These are phyloP conservation scores for Rachicladosporium sp. DNA, from an alignment of 2,329 filamentous ascomycete species.

Conservation along the genomic window DNA sequence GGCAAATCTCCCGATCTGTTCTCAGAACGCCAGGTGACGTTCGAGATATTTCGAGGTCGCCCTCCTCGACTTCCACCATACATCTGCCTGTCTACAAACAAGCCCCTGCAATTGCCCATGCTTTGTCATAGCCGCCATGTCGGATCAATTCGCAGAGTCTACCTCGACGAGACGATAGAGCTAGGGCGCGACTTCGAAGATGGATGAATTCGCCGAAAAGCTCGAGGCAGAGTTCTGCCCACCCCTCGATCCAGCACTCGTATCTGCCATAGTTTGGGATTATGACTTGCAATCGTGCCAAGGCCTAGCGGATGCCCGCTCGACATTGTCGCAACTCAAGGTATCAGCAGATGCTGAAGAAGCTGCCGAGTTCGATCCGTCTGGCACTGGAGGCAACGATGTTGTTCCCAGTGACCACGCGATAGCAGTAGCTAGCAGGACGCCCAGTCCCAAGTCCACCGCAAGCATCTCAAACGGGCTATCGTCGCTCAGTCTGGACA, in stretches of 20 bases:
- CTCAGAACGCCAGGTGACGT: too few relatives aligned
- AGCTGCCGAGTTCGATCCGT: slow-evolving; percentile 64
- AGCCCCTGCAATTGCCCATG: too few relatives aligned
- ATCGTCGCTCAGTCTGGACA: slow-evolving; percentile 17
- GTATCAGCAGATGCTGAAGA: slow-evolving; percentile 54
- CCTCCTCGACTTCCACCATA: too few relatives aligned
- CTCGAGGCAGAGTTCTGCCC: slow-evolving; percentile 58
- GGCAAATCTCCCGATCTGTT: too few relatives aligned
- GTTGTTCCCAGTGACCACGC: too few relatives aligned
- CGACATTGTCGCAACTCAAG: slow-evolving; percentile 53
- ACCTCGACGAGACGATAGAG: too few relatives aligned
- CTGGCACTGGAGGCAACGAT: slow-evolving; percentile 46
- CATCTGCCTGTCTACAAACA: too few relatives aligned
- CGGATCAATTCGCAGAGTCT: too few relatives aligned
- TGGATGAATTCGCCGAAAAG: slow-evolving; percentile 14
- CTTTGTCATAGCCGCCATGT: too few relatives aligned
- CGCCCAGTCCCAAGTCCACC: too few relatives aligned
- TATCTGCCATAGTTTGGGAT: slow-evolving; percentile 65
- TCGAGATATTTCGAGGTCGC: too few relatives aligned
- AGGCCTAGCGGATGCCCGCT: slow-evolving; percentile 42
- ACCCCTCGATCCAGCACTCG: slow-evolving; percentile 62
- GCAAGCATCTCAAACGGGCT: slow-evolving; percentile 28
- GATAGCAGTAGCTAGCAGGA: too few relatives aligned
- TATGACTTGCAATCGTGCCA: slow-evolving; percentile 48
- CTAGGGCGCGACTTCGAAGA: slow-evolving; percentile 7